These are phyloP conservation scores for Leccinum rimulosum DNA, from an alignment of 768 basidiomycete species.

Conservation along the genomic window DNA sequence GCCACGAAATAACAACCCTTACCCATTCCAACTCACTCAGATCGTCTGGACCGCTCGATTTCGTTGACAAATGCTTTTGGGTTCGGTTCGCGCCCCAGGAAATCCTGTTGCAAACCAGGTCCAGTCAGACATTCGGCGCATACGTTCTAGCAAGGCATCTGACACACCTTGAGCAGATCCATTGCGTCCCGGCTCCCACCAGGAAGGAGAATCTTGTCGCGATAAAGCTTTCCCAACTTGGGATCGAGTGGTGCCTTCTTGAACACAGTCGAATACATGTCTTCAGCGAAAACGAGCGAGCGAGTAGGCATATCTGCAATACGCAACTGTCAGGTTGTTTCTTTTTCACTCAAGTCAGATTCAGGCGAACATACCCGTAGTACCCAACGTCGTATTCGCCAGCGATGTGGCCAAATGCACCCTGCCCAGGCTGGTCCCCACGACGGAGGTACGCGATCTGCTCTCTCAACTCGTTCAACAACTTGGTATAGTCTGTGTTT, in stretches of 20 bases:
- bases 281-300: constrained; percentile 60
- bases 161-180: constrained; percentile 63
- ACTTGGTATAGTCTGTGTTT: constrained; percentile 65
- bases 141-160: not conserved
- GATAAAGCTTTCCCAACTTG: constrained; percentile 61
- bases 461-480: constrained; percentile 77
- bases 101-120: constrained; percentile 44
- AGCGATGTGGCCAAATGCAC: constrained; percentile 70
- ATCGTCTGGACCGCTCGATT: constrained; percentile 39
- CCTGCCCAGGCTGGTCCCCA: constrained; percentile 62
- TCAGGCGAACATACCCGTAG: constrained; percentile 44
- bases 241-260: constrained; percentile 74
- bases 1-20: not conserved
- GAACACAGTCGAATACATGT: constrained; percentile 75
- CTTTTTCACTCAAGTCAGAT: not conserved
- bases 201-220: constrained; percentile 68
- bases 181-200: constrained; percentile 78
- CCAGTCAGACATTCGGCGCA: not conserved
- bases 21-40: not conserved
- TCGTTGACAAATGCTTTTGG: constrained; percentile 72
- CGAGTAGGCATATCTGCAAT: constrained; percentile 62
- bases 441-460: constrained; percentile 66
- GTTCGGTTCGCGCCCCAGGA: constrained; percentile 74
- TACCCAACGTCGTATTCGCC: constrained; percentile 70
- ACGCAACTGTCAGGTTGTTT: not conserved